phyloP scores from a whole-genome alignment of 169 alveolate genomes.

The Plasmodium cynomolgi region DNA sequence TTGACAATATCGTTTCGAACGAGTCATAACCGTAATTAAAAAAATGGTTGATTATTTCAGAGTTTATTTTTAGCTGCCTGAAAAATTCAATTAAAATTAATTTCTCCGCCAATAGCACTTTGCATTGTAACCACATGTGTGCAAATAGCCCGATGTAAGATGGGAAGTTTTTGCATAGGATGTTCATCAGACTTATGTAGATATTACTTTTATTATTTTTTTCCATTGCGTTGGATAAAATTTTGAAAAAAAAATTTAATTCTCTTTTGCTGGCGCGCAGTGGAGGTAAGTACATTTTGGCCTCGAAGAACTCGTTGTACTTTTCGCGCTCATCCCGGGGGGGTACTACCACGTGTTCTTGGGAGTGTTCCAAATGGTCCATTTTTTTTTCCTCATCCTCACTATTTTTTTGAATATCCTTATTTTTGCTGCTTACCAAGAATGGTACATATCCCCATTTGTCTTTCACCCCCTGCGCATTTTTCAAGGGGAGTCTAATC shows the following conservation, averaged over 20 bases:
- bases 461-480: not conserved
- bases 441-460: not conserved
- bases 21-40: conserved; percentile 54
- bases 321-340: not conserved
- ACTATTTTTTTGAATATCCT: not conserved
- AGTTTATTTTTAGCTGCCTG: conserved; percentile 40
- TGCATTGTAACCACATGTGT: conserved; percentile 50
- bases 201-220: conserved; percentile 17
- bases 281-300: conserved; percentile 30
- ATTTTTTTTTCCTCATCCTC: not conserved
- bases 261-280: conserved; percentile 31
- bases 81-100: conserved; percentile 46
- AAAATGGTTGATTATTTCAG: conserved; percentile 64
- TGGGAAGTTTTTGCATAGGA: conserved; percentile 43
- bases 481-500: not conserved
- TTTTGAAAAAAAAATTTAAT: conserved; percentile 22
- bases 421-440: not conserved
- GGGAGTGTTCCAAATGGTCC: not conserved
- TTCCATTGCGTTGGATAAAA: not conserved
- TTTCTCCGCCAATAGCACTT: conserved; percentile 52
- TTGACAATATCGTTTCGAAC: conserved; percentile 52
- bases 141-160: conserved; percentile 61
- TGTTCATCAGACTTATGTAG: conserved; percentile 21
- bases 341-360: not conserved
- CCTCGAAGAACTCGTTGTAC: conserved; percentile 19